phyloP scores from a whole-genome alignment of 2,329 filamentous ascomycete genomes.

The Claviceps capensis region DNA sequence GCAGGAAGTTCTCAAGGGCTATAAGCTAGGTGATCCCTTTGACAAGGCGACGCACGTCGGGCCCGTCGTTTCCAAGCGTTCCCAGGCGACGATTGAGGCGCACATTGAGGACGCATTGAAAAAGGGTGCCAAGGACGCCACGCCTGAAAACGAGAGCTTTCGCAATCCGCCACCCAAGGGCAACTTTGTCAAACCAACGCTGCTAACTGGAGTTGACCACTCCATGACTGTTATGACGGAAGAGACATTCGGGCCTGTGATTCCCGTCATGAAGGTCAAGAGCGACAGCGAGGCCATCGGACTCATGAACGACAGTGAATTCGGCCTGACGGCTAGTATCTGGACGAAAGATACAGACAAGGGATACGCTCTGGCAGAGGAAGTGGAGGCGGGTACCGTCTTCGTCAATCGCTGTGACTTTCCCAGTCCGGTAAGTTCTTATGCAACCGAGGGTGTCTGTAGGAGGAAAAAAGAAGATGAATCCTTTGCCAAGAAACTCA shows the following conservation, averaged over 20 bases:
- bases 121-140: slow-evolving; percentile 73
- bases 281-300: slow-evolving; percentile 66
- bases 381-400: slow-evolving; percentile 84
- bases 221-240: slow-evolving; percentile 81
- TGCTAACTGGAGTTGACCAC: slow-evolving; percentile 69
- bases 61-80: slow-evolving; percentile 72
- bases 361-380: slow-evolving; percentile 63
- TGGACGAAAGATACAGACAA: slow-evolving; percentile 80
- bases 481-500: neutral
- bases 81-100: slow-evolving; percentile 59
- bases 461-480: neutral
- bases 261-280: slow-evolving; percentile 78
- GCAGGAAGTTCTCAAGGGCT: slow-evolving; percentile 66
- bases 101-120: slow-evolving; percentile 73
- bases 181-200: slow-evolving; percentile 78
- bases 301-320: slow-evolving; percentile 90
- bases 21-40: slow-evolving; percentile 79
- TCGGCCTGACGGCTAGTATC: slow-evolving; percentile 89
- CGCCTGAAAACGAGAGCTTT: slow-evolving; percentile 71
- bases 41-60: slow-evolving; percentile 70
- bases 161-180: slow-evolving; percentile 57
- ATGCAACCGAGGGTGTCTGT: neutral
- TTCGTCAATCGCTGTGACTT: slow-evolving; percentile 94
- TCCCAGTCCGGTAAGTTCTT: slow-evolving; percentile 64
- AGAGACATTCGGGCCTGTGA: slow-evolving; percentile 89